Conservation (phyloP, 2,329 filamentous ascomycete genomes). For the Microdochium bolleyi region DNA sequence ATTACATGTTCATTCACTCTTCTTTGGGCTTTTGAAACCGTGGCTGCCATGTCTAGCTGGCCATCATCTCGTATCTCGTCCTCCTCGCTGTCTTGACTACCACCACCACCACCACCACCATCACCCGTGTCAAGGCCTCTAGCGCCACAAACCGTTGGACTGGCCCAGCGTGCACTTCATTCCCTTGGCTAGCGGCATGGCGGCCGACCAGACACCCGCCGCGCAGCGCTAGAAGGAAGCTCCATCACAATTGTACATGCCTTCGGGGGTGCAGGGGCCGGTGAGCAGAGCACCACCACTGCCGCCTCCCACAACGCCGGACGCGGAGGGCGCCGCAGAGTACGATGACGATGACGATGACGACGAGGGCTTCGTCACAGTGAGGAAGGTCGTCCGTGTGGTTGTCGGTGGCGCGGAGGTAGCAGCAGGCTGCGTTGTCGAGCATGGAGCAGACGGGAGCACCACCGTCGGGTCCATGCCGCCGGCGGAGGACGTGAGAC, state of each 20-base stretch:
- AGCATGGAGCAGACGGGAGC: too few relatives aligned
- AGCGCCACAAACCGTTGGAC: slow-evolving; percentile 15
- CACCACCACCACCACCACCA: too few relatives aligned
- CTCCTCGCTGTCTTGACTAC: too few relatives aligned
- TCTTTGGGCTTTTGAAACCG: too few relatives aligned
- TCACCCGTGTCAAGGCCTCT: too few relatives aligned
- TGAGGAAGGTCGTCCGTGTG: not conserved
- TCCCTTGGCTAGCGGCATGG: slow-evolving; percentile 17
- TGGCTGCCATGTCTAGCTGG: too few relatives aligned
- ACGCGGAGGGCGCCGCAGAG: not conserved
- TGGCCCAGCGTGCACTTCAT: slow-evolving; percentile 19
- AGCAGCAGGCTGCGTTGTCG: not conserved
- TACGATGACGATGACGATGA: not conserved
- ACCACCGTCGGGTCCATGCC: too few relatives aligned
- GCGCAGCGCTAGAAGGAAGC: slow-evolving; percentile 24
- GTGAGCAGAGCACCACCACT: slow-evolving; percentile 10
- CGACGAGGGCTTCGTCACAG: not conserved
- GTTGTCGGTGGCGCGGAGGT: not conserved
- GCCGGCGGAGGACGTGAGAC: too few relatives aligned
- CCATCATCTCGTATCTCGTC: too few relatives aligned
- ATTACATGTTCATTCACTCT: too few relatives aligned
- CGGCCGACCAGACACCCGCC: slow-evolving; percentile 17
- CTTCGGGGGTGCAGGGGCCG: slow-evolving; percentile 16
- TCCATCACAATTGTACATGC: slow-evolving; percentile 24
- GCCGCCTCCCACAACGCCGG: slow-evolving; percentile 8